Evolutionary conservation across 2,329 filamentous ascomycete genomes (phyloP).

Genomic region (Biscogniauxia marginata): DNA sequence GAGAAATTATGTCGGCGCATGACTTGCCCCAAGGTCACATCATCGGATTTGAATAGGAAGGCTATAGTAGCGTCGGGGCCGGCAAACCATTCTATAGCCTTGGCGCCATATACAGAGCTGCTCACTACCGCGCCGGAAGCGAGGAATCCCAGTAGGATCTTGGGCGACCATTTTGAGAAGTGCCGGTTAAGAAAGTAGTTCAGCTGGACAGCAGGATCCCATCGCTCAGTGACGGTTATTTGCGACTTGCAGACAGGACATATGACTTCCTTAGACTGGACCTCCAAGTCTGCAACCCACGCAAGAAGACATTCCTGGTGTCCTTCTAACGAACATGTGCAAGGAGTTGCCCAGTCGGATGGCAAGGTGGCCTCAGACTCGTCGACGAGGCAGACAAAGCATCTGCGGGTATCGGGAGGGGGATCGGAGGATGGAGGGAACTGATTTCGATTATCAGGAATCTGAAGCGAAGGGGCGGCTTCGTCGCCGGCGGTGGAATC

Average conservation of each 20-base stretch:
- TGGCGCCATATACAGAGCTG: conserved; percentile 52
- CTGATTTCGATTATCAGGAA: conserved; percentile 12
- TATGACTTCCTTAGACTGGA: conserved; percentile 62
- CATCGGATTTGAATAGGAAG: conserved; percentile 37
- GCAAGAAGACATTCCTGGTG: conserved; percentile 80
- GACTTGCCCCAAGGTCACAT: conserved; percentile 7
- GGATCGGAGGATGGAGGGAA: conserved; percentile 12
- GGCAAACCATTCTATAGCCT: conserved; percentile 51
- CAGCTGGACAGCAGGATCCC: conserved; percentile 68
- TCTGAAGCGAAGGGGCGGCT: conserved; percentile 14
- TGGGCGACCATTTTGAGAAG: conserved; percentile 55
- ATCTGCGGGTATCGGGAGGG: conserved; percentile 40
- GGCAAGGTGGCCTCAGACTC: conserved; percentile 49
- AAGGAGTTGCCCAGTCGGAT: conserved; percentile 77
- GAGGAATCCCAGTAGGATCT: conserved; percentile 63
- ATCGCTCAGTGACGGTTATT: conserved; percentile 74
- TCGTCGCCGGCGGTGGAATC: conserved; percentile 3
- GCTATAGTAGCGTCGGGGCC: conserved; percentile 44
- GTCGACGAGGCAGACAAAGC: conserved; percentile 64
- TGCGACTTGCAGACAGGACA: conserved; percentile 89
- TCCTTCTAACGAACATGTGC: conserved; percentile 84
- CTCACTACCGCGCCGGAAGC: conserved; percentile 51
- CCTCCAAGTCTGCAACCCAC: conserved; percentile 90
- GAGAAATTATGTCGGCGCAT: conserved; percentile 4
- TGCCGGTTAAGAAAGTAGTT: conserved; percentile 57